A percentile compares a stretch with the other conserved stretches of the same genome.
phyloP scores from a whole-genome alignment of 495 filamentous ascomycete species.

The Aspergillus sparsus region DNA sequence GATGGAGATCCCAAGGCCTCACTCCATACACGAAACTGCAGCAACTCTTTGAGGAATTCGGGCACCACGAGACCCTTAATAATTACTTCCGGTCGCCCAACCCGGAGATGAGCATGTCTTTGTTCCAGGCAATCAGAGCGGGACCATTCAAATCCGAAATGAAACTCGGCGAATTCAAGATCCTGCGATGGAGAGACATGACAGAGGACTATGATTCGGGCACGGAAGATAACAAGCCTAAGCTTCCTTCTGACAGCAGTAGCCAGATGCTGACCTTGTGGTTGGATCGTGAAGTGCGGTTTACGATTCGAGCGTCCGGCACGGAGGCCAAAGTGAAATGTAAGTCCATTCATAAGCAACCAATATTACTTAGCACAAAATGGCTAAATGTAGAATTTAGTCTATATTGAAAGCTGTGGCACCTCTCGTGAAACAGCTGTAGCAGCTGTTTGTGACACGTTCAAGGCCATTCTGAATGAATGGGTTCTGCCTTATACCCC shows the following conservation, averaged over 20 bases:
- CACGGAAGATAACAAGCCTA: slow-evolving; percentile 53
- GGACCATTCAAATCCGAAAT: slow-evolving; percentile 46
- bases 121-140: slow-evolving; percentile 58
- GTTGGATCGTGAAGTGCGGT: slow-evolving; percentile 58
- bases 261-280: slow-evolving; percentile 75
- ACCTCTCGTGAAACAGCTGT: slow-evolving; percentile 48
- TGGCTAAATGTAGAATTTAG: slow-evolving; percentile 29
- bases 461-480: slow-evolving; percentile 53
- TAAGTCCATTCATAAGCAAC: slow-evolving; percentile 29
- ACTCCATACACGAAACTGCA: slow-evolving; percentile 63
- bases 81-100: slow-evolving; percentile 67
- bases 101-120: slow-evolving; percentile 47
- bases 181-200: slow-evolving; percentile 67
- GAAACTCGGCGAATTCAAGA: slow-evolving; percentile 51
- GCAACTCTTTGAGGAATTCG: slow-evolving; percentile 60
- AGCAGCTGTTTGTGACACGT: slow-evolving; percentile 53
- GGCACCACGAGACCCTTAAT: slow-evolving; percentile 67
- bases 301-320: slow-evolving; percentile 68
- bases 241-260: slow-evolving; percentile 57
- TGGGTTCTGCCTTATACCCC: slow-evolving; percentile 57
- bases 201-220: slow-evolving; percentile 65
- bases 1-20: slow-evolving; percentile 55
- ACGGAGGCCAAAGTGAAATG: slow-evolving; percentile 72
- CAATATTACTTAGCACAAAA: not conserved
- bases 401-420: slow-evolving; percentile 59